Conservation (phyloP, 2,329 filamentous ascomycete genomes). For the Nigrospora oryzae region DNA sequence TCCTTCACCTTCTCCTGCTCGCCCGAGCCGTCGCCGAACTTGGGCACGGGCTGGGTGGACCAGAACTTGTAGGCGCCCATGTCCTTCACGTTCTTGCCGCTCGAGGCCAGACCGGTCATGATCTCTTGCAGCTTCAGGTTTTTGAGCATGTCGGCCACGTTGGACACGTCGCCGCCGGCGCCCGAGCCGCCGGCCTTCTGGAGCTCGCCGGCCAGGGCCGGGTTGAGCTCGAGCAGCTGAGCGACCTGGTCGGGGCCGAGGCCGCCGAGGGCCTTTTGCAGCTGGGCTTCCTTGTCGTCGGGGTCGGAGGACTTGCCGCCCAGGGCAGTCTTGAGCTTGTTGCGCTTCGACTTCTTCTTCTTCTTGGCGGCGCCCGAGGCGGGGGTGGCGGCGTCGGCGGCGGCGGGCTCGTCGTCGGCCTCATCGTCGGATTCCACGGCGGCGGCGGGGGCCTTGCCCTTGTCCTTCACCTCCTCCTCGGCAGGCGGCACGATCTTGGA, state of each 20-base stretch:
- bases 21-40: constrained; percentile 54
- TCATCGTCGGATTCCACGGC: constrained; percentile 35
- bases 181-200: constrained; percentile 26
- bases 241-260: constrained; percentile 49
- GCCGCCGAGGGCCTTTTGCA: constrained; percentile 39
- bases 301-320: constrained; percentile 24
- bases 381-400: constrained; percentile 2
- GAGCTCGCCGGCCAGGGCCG: constrained; percentile 58
- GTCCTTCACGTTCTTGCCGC: constrained; percentile 85
- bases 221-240: constrained; percentile 64
- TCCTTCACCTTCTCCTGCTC: constrained; percentile 54
- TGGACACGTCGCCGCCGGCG: constrained; percentile 18
- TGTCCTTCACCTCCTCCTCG: constrained; percentile 35
- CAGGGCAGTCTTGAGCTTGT: constrained; percentile 45
- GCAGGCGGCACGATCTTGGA: constrained; percentile 50
- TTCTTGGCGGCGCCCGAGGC: constrained; percentile 38
- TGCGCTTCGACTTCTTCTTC: constrained; percentile 59
- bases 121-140: constrained; percentile 62
- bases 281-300: constrained; percentile 25
- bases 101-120: constrained; percentile 66
- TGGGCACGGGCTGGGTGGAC: constrained; percentile 91
- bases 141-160: constrained; percentile 44
- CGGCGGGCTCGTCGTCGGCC: constrained; percentile 14
- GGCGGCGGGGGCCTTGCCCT: constrained; percentile 34
- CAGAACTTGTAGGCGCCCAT: constrained; percentile 99